These are phyloP conservation scores for Fusarium irregulare DNA, from an alignment of 2,329 filamentous ascomycete species.

Conservation along the genomic window DNA sequence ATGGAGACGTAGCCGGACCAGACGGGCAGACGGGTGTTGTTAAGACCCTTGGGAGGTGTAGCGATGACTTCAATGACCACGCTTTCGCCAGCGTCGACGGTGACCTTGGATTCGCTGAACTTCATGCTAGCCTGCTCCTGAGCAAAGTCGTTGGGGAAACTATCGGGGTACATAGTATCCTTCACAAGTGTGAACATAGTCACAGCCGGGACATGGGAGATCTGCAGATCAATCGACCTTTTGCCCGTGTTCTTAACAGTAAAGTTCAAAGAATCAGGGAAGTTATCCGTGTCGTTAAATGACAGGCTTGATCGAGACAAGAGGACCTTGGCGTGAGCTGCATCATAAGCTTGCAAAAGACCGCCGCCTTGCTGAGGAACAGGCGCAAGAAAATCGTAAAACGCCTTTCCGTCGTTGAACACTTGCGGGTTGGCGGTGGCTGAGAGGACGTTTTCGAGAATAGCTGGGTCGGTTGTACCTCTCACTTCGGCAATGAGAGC, in stretches of 20 bases:
- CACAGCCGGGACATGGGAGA: constrained; percentile 62
- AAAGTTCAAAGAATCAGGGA: constrained; percentile 62
- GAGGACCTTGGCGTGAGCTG: constrained; percentile 64
- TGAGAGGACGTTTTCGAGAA: constrained; percentile 62
- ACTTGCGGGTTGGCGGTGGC: constrained; percentile 61
- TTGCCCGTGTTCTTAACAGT: constrained; percentile 65
- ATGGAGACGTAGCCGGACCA: constrained; percentile 58
- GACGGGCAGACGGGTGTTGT: constrained; percentile 53
- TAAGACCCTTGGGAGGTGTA: constrained; percentile 53
- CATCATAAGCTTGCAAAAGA: constrained; percentile 69
- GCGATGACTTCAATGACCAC: constrained; percentile 60
- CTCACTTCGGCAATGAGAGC: constrained; percentile 65
- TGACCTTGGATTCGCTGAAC: constrained; percentile 58
- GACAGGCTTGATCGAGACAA: constrained; percentile 67
- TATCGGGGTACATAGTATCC: constrained; percentile 50
- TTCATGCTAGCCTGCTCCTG: constrained; percentile 56
- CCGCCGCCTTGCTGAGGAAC: constrained; percentile 71
- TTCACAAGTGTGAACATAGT: constrained; percentile 63
- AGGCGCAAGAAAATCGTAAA: constrained; percentile 59
- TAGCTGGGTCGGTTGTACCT: constrained; percentile 62
- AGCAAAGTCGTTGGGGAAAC: constrained; percentile 60
- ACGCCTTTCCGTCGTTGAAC: constrained; percentile 58
- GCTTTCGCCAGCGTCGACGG: constrained; percentile 56
- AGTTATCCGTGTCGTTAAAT: constrained; percentile 73
- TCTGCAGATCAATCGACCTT: constrained; percentile 61